Percentiles rank a stretch among this genome's conserved stretches.
Evolutionary conservation across 768 basidiomycete genomes (phyloP).

Genomic region (Mycena crocata): DNA sequence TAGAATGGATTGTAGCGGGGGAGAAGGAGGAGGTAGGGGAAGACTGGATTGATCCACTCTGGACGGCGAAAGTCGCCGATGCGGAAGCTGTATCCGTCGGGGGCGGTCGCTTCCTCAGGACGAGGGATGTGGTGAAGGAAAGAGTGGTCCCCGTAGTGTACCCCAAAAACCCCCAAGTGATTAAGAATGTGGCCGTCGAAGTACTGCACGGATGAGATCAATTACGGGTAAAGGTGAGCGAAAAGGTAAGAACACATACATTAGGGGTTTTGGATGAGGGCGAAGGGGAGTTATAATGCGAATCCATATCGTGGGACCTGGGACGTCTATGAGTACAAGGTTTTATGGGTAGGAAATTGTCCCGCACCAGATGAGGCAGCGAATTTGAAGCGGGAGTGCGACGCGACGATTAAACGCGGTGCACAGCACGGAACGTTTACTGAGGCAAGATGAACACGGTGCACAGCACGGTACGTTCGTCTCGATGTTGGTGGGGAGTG

Average conservation of each 20-base stretch:
- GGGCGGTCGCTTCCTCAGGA: conserved; percentile 7
- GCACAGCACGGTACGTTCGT: conserved; percentile 21
- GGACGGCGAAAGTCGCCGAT: conserved; percentile 16
- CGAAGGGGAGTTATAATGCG: not conserved
- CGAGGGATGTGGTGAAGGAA: conserved; percentile 23
- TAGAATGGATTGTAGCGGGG: conserved; percentile 24
- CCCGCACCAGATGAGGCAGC: conserved; percentile 1
- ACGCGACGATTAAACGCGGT: conserved; percentile 15
- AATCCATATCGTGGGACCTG: conserved; percentile 18
- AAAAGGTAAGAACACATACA: conserved; percentile 1
- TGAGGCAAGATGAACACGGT: conserved; percentile 6
- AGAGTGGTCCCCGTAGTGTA: conserved; percentile 22
- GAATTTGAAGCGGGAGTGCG: not conserved
- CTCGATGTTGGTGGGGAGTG: not conserved
- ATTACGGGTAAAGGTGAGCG: not conserved
- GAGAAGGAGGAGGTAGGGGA: conserved; percentile 22
- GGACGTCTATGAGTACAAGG: not conserved
- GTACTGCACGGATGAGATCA: not conserved
- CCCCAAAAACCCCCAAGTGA: conserved; percentile 22
- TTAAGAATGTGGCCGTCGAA: conserved; percentile 25
- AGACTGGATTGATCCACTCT: conserved; percentile 14
- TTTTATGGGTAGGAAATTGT: conserved; percentile 7
- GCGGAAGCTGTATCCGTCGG: conserved; percentile 11
- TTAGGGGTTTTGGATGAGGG: conserved; percentile 11
- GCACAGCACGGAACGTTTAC: conserved; percentile 17